Percentiles rank a stretch among this genome's conserved stretches.
phyloP scores from a whole-genome alignment of 2,329 filamentous ascomycete species.

The Pyrenochaeta sp. region DNA sequence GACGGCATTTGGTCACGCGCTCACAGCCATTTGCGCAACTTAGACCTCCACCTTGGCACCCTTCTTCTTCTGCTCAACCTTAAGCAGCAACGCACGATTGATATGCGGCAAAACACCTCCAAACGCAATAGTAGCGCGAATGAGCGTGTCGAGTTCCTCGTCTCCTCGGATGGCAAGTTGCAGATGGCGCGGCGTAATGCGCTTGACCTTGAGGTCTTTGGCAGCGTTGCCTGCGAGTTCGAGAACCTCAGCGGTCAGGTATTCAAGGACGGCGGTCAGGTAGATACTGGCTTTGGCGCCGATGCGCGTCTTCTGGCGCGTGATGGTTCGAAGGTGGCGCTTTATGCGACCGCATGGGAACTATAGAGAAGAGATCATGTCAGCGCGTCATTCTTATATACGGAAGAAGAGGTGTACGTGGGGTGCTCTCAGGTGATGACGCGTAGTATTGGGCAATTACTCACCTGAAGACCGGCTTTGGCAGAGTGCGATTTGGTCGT shows the following conservation, averaged over 20 bases:
- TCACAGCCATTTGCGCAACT: slow-evolving; percentile 1
- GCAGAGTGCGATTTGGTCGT: slow-evolving; percentile 93
- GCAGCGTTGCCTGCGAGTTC: slow-evolving; percentile 98
- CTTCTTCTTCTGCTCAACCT: slow-evolving; percentile 99
- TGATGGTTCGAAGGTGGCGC: slow-evolving; percentile 99
- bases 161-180: slow-evolving; percentile 98
- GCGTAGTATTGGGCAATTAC: slow-evolving; percentile 50
- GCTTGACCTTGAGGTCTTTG: slow-evolving; percentile 99
- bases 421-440: slow-evolving; percentile 30
- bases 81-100: slow-evolving; percentile 94
- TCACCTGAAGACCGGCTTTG: slow-evolving; percentile 93
- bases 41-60: slow-evolving; percentile 67
- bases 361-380: slow-evolving; percentile 59
- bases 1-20: slow-evolving; percentile 6
- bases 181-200: slow-evolving; percentile 96
- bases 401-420: slow-evolving; percentile 20
- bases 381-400: slow-evolving; percentile 31
- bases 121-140: slow-evolving; percentile 96
- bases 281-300: slow-evolving; percentile 98
- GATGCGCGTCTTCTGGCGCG: slow-evolving; percentile 99
- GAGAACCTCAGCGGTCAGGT: slow-evolving; percentile 96
- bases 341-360: slow-evolving; percentile 99
- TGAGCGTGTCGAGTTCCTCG: slow-evolving; percentile 96
- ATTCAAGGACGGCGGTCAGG: slow-evolving; percentile 97
- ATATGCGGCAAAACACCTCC: slow-evolving; percentile 98